phyloP scores from a whole-genome alignment of 176 grass and related monocot species.

The Rhynchospora breviuscula region DNA sequence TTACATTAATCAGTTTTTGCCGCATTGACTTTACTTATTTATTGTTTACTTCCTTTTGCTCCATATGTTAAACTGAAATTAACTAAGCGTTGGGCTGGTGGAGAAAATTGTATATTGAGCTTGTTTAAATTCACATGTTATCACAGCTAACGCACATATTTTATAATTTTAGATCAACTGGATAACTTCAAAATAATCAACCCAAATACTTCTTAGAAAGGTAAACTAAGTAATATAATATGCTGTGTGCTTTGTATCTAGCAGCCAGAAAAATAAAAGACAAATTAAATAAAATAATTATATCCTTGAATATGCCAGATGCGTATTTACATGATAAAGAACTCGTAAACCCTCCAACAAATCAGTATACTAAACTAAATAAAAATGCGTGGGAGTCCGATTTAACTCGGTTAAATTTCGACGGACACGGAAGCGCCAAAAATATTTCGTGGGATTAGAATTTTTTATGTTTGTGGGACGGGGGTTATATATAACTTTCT shows the following conservation, averaged over 20 bases:
- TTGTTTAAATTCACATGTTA: neutral
- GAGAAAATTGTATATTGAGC: neutral
- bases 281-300: neutral
- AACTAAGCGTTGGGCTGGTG: too few species aligned
- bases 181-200: neutral
- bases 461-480: too few species aligned
- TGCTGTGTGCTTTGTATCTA: neutral
- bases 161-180: neutral
- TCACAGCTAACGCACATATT: neutral
- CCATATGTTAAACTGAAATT: too few species aligned
- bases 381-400: too few species aligned
- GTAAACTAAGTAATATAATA: neutral
- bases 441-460: too few species aligned
- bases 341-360: neutral
- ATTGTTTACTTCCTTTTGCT: too few species aligned
- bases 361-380: too few species aligned
- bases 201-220: neutral
- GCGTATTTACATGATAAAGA: slow-evolving; percentile 1
- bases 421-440: too few species aligned
- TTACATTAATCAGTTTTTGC: too few species aligned
- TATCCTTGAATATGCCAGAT: neutral
- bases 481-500: too few species aligned
- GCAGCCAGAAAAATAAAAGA: neutral
- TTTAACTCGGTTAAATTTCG: too few species aligned
- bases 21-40: too few species aligned